A percentile compares a stretch with the other conserved stretches of the same genome.
Conservation (phyloP, 2,329 filamentous ascomycete genomes). For the Stemphylium lycopersici region DNA sequence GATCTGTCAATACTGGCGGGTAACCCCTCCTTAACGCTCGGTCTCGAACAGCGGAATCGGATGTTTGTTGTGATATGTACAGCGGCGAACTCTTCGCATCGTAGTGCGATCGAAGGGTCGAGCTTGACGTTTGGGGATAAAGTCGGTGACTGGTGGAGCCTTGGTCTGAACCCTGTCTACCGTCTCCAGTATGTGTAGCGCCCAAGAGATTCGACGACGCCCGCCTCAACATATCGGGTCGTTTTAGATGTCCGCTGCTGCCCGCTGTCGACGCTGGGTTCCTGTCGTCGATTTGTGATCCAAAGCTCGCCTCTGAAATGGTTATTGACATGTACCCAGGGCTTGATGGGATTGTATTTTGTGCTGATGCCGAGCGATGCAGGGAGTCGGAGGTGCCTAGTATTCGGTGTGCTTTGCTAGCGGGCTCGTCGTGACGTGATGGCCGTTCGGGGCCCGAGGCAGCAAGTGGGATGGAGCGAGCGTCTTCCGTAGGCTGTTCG, state of each 20-base stretch:
- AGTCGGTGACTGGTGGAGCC: slow-evolving; percentile 39
- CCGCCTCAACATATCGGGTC: slow-evolving; percentile 36
- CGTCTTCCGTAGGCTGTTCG: slow-evolving; percentile 24
- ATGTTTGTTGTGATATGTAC: slow-evolving; percentile 54
- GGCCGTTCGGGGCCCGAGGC: slow-evolving; percentile 31
- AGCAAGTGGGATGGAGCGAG: slow-evolving; percentile 27
- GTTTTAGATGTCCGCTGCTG: slow-evolving; percentile 19
- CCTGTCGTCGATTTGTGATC: slow-evolving; percentile 33
- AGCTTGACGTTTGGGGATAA: slow-evolving; percentile 44
- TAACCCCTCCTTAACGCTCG: slow-evolving; percentile 51
- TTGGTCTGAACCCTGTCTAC: slow-evolving; percentile 34
- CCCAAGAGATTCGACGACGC: slow-evolving; percentile 46
- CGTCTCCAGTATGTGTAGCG: slow-evolving; percentile 26
- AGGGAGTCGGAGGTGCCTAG: slow-evolving; percentile 45
- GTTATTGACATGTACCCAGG: slow-evolving; percentile 42
- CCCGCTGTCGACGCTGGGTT: slow-evolving; percentile 28
- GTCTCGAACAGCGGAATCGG: slow-evolving; percentile 52
- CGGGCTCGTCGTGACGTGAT: slow-evolving; percentile 30
- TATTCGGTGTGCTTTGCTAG: slow-evolving; percentile 47
- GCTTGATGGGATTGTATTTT: slow-evolving; percentile 29
- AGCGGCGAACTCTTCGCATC: slow-evolving; percentile 50
- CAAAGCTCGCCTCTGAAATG: slow-evolving; percentile 39
- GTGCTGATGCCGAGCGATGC: slow-evolving; percentile 32
- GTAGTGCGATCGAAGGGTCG: slow-evolving; percentile 52
- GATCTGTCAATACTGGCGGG: slow-evolving; percentile 31